These are phyloP conservation scores for Penicillium coffeae DNA, from an alignment of 495 filamentous ascomycete species.

Conservation along the genomic window DNA sequence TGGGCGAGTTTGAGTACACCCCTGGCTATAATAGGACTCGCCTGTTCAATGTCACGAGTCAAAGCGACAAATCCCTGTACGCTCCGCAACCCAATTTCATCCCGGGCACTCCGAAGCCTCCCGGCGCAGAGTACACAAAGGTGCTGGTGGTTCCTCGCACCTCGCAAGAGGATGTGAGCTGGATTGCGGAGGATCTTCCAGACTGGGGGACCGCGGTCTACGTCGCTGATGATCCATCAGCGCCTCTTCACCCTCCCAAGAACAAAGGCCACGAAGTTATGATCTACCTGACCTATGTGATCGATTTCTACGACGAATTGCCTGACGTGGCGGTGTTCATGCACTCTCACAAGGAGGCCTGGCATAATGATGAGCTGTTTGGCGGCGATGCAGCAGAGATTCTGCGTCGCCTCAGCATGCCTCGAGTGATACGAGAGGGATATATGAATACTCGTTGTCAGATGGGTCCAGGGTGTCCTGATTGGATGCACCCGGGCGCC, in stretches of 20 bases:
- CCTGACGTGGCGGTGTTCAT: slow-evolving; percentile 68
- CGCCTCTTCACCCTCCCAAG: slow-evolving; percentile 59
- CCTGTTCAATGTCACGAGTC: slow-evolving; percentile 22
- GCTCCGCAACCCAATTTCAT: slow-evolving; percentile 34
- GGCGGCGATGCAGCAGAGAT: slow-evolving; percentile 49
- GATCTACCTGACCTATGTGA: slow-evolving; percentile 68
- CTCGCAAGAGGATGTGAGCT: slow-evolving; percentile 53
- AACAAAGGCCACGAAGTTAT: slow-evolving; percentile 79
- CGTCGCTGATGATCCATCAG: slow-evolving; percentile 57
- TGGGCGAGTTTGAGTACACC: slow-evolving; percentile 29
- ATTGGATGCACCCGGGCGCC: slow-evolving; percentile 61
- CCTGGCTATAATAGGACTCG: slow-evolving; percentile 10
- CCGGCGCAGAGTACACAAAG: slow-evolving; percentile 43
- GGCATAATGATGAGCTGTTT: slow-evolving; percentile 60
- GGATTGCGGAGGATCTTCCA: slow-evolving; percentile 55
- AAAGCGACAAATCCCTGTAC: slow-evolving; percentile 20
- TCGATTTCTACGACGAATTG: slow-evolving; percentile 66
- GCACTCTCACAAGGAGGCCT: slow-evolving; percentile 62
- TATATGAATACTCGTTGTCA: slow-evolving; percentile 66
- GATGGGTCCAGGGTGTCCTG: slow-evolving; percentile 59
- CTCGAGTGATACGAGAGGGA: slow-evolving; percentile 52
- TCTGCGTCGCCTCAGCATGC: slow-evolving; percentile 48
- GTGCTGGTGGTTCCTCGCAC: slow-evolving; percentile 57
- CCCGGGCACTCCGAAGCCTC: slow-evolving; percentile 40
- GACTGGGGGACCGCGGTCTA: slow-evolving; percentile 61